A percentile compares a stretch with the other conserved stretches of the same genome.
phyloP scores from a whole-genome alignment of 371 early-diverging fungal genomes.

The Mortierella sp. region DNA sequence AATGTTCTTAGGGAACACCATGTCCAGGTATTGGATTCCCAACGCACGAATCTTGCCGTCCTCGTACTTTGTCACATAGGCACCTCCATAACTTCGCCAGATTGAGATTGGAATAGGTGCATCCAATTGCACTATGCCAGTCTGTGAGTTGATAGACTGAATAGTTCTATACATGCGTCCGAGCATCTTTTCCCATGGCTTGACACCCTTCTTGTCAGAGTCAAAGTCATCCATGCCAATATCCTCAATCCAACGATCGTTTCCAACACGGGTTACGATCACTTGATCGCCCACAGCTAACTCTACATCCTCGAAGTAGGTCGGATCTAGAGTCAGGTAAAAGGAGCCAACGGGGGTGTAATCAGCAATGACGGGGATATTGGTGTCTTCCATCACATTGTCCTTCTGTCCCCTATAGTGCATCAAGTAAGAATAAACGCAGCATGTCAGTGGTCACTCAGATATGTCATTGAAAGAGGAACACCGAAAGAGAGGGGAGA shows the following conservation, averaged over 20 bases:
- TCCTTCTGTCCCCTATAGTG: conserved; percentile 38
- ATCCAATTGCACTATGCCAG: conserved; percentile 55
- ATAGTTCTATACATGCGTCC: conserved; percentile 52
- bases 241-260: conserved; percentile 59
- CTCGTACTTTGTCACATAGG: conserved; percentile 58
- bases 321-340: conserved; percentile 35
- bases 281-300: conserved; percentile 57
- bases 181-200: conserved; percentile 60
- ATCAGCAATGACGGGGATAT: conserved; percentile 55
- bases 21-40: conserved; percentile 60
- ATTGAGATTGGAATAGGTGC: conserved; percentile 61
- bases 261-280: conserved; percentile 57
- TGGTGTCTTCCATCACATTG: conserved; percentile 41
- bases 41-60: conserved; percentile 55
- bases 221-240: conserved; percentile 66
- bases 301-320: conserved; percentile 13
- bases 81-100: conserved; percentile 57
- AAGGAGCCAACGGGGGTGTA: conserved; percentile 60
- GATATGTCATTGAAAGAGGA: not conserved
- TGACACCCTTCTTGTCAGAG: conserved; percentile 56
- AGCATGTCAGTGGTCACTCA: not conserved
- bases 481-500: too few relatives aligned
- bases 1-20: conserved; percentile 58
- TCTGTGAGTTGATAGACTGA: conserved; percentile 46
- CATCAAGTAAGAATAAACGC: too few relatives aligned